Evolutionary conservation across 2,329 filamentous ascomycete genomes (phyloP), one percentile per base, ranked within the genome.

Genomic region (Cytospora leucostoma): DNA sequence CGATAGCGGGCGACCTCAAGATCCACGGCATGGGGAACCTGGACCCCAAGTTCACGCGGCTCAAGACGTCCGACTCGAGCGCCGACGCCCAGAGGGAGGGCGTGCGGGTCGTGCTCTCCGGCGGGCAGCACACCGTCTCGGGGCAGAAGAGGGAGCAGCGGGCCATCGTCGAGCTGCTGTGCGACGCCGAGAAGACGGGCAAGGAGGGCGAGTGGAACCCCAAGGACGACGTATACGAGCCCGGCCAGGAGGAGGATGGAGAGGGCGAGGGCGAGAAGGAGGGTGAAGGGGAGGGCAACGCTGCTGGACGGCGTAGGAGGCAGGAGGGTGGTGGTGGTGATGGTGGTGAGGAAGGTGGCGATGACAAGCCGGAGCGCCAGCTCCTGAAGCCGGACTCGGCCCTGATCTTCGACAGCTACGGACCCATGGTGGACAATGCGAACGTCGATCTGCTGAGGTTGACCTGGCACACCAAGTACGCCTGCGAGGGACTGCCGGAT

Each of bases 381-480:
- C 77, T 85, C 57, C 75, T 79, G 65, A 83, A 84, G 65, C 76
- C 83, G 4, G 78, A 81, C 56, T 82, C 86, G 12, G 90, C 90
- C 67, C 79, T 98, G 65, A 80, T 89, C 64, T 96, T 93, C 77
- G 82, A 91, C 64, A 87, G 88, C 70, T 97, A 95, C 75, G 84
- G 82, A 50, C 70, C 73, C 3, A 82, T 86, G 59, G 82, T 82
- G 21, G 84, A 83, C 60, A 80, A 87, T 44, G 79, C 79, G 8
- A 78, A 82, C 33, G 75, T 81, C 1, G 84, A 86, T 64, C 84
- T 92, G 12, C 76, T 98, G 67, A 85, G 88, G 61, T 75, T 98
- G 71, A 88, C 90, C 40, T 99, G 94, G 94, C 80, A 84, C 72
- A 97, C 94, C 15, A 92, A 94, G 75, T 88, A 92, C 72, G 94